phyloP scores from a whole-genome alignment of 2,329 filamentous ascomycete species.

The Cladobotryum mycophilum region DNA sequence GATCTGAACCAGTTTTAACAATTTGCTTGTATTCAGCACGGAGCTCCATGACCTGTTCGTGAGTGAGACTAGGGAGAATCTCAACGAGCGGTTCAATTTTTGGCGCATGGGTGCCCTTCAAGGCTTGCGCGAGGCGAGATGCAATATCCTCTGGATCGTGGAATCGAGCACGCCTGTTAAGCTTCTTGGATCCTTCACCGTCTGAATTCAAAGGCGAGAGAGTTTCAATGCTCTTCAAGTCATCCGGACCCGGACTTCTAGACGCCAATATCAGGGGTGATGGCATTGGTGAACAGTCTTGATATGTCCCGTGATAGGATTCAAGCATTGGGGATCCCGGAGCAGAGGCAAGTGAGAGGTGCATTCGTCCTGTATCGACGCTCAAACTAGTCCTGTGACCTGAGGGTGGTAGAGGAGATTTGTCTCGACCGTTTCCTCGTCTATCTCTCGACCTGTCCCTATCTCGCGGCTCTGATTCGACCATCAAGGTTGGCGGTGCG shows the following conservation, averaged over 20 bases:
- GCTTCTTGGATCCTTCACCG: conserved; percentile 35
- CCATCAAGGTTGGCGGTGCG: conserved; percentile 16
- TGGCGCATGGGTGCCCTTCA: conserved; percentile 59
- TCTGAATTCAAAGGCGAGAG: conserved; percentile 49
- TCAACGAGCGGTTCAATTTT: conserved; percentile 70
- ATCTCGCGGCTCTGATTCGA: conserved; percentile 14
- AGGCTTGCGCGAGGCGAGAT: conserved; percentile 64
- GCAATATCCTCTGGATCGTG: conserved; percentile 81
- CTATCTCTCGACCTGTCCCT: conserved; percentile 24
- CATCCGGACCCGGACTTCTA: conserved; percentile 38
- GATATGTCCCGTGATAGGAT: conserved; percentile 88
- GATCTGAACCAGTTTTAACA: conserved; percentile 68
- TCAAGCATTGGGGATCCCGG: conserved; percentile 83
- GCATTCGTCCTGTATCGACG: conserved; percentile 40
- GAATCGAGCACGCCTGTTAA: conserved; percentile 62
- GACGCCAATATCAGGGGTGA: conserved; percentile 62
- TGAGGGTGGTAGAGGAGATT: conserved; percentile 43
- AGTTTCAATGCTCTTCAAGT: conserved; percentile 41
- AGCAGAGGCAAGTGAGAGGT: conserved; percentile 46
- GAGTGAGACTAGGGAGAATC: conserved; percentile 75
- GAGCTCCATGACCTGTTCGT: conserved; percentile 82
- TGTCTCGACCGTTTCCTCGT: conserved; percentile 32
- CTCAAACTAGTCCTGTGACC: conserved; percentile 47
- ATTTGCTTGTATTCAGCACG: conserved; percentile 86
- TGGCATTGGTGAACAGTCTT: conserved; percentile 91